A percentile compares a stretch with the other conserved stretches of the same genome.
Evolutionary conservation across 805 yeast genomes (phyloP).

Genomic region (Candida nonsorbophila): DNA sequence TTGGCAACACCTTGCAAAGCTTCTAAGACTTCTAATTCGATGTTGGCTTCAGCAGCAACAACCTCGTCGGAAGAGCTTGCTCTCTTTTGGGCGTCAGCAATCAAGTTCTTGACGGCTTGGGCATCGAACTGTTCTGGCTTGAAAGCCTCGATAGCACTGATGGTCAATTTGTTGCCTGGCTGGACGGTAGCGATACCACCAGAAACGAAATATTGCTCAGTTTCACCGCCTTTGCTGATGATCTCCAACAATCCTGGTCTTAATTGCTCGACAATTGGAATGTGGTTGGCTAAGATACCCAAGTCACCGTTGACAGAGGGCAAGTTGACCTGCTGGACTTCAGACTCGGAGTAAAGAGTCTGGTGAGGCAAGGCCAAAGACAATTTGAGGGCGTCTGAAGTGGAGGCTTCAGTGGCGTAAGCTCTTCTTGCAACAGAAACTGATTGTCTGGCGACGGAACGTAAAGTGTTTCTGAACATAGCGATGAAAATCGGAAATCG

Average conservation of each 20-base stretch:
- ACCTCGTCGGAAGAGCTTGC: slow-evolving; percentile 78
- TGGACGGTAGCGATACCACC: slow-evolving; percentile 97
- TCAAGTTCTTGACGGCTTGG: slow-evolving; percentile 70
- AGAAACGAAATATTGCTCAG: slow-evolving; percentile 80
- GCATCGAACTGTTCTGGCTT: slow-evolving; percentile 82
- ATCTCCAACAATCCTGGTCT: slow-evolving; percentile 94
- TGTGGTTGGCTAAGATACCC: slow-evolving; percentile 97
- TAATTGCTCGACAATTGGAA: slow-evolving; percentile 94
- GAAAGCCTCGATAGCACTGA: slow-evolving; percentile 94
- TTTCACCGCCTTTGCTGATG: slow-evolving; percentile 67
- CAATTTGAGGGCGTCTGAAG: slow-evolving; percentile 72
- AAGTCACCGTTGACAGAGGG: slow-evolving; percentile 95
- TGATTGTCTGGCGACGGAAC: slow-evolving; percentile 56
- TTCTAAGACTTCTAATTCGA: slow-evolving; percentile 94
- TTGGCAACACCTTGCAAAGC: slow-evolving; percentile 75
- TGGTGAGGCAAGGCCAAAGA: slow-evolving; percentile 90
- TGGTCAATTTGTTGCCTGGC: slow-evolving; percentile 86
- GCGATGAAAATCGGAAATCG: slow-evolving; percentile 7
- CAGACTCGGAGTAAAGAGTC: slow-evolving; percentile 56
- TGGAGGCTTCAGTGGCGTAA: slow-evolving; percentile 80
- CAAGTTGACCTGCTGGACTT: slow-evolving; percentile 73
- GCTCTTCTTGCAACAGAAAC: slow-evolving; percentile 64
- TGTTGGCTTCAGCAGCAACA: slow-evolving; percentile 89
- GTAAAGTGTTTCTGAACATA: slow-evolving; percentile 62
- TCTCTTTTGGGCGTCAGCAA: slow-evolving; percentile 93